These are phyloP conservation scores for Geotrichum citri-aurantii DNA, from an alignment of 1,139 yeast species.

Conservation along the genomic window DNA sequence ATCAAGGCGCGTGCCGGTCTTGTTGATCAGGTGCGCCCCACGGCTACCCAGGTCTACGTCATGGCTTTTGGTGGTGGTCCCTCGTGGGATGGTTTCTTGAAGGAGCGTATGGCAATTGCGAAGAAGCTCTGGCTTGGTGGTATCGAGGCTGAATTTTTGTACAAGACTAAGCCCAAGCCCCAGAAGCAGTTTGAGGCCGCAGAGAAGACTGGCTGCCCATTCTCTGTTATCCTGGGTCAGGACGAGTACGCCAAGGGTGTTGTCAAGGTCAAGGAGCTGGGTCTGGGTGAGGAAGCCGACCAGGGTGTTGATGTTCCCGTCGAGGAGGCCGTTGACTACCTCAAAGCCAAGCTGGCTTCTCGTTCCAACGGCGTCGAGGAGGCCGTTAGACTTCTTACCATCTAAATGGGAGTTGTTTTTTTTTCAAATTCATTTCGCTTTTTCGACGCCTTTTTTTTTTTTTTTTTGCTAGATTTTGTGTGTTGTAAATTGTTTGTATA, in stretches of 20 bases:
- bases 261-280: conserved; percentile 77
- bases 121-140: conserved; percentile 82
- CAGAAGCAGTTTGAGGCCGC: conserved; percentile 97
- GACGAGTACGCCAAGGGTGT: conserved; percentile 82
- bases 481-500: not conserved
- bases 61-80: conserved; percentile 99
- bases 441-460: not conserved
- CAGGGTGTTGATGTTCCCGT: conserved; percentile 72
- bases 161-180: conserved; percentile 87
- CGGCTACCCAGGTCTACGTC: conserved; percentile 85
- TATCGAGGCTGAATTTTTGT: conserved; percentile 82
- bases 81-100: conserved; percentile 86
- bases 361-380: conserved; percentile 25
- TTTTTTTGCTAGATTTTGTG: not conserved
- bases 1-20: conserved; percentile 66
- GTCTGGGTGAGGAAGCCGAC: conserved; percentile 83
- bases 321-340: conserved; percentile 52
- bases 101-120: conserved; percentile 84
- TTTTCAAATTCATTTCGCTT: not conserved
- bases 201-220: conserved; percentile 84
- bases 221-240: conserved; percentile 91
- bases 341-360: conserved; percentile 47
- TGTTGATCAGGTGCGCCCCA: conserved; percentile 60
- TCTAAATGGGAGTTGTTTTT: conserved; percentile 5
- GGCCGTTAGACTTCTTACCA: conserved; percentile 22